phyloP scores from a whole-genome alignment of 192 early-diverging fungal genomes.

The Coemansia sp. region DNA sequence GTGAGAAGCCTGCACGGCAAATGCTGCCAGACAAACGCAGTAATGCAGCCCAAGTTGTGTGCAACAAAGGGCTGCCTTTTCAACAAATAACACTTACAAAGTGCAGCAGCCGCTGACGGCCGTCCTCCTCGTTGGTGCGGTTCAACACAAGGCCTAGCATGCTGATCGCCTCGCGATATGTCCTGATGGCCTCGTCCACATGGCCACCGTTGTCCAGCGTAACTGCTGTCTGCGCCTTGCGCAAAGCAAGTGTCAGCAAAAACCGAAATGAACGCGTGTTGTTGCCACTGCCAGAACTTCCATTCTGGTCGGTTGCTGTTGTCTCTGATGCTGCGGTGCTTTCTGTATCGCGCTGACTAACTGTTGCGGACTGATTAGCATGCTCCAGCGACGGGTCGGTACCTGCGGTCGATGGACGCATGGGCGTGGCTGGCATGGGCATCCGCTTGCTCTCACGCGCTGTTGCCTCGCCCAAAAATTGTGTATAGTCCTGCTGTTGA shows the following conservation, averaged over 20 bases:
- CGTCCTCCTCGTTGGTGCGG: conserved; percentile 53
- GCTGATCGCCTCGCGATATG: conserved; percentile 58
- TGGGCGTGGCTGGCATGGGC: conserved; percentile 11
- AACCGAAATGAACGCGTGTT: conserved; percentile 59
- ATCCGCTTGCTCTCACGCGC: neutral
- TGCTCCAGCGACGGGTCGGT: conserved; percentile 23
- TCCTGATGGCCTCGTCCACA: conserved; percentile 52
- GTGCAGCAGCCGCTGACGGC: conserved; percentile 53
- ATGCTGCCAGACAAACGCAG: conserved; percentile 8
- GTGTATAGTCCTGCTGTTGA: neutral
- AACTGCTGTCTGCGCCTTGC: conserved; percentile 57
- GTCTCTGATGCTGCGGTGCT: conserved; percentile 12
- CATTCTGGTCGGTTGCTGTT: conserved; percentile 7
- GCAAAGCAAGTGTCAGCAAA: conserved; percentile 51
- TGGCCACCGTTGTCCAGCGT: conserved; percentile 52
- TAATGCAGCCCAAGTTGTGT: conserved; percentile 6
- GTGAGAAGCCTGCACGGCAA: conserved; percentile 10
- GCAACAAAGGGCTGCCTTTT: neutral
- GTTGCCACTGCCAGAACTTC: conserved; percentile 18
- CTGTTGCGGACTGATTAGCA: conserved; percentile 2
- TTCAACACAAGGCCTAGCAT: conserved; percentile 55
- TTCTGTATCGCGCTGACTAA: neutral
- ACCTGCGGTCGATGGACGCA: conserved; percentile 24
- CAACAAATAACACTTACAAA: conserved; percentile 45
- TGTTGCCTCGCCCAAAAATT: neutral